Evolutionary conservation across 2,329 filamentous ascomycete genomes (phyloP), one percentile per base, ranked within the genome.

Genomic region (Drechslerella dactyloides): DNA sequence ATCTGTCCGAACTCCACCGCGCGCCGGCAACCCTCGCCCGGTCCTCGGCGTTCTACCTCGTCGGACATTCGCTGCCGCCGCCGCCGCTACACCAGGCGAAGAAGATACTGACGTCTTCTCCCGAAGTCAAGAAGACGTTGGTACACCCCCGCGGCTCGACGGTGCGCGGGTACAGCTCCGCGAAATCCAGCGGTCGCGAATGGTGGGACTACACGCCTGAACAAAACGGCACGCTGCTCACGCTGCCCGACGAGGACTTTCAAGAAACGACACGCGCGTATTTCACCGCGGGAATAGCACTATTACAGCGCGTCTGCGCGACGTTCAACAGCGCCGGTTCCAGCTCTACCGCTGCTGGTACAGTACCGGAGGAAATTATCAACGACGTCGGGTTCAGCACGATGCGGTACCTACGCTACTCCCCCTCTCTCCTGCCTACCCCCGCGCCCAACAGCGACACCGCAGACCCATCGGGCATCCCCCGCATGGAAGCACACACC

Each of bases 151-250:
- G 58, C 19, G 66, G 58, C 21, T 73, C 69, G 7, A 63, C 69
- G 17, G 62, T 68, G 13, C 40, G 62, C n/a, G 69, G 69, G 1
- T 73, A 73, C 19, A 73, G 68, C n/a, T 40, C 44, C 17, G 51
- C 61, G 2, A 54, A 55, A 37, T 5, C 24, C 1, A 62, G 56
- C 48, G 69, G 69, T 11, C 55, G 69, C 17, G 69, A 73, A 63
- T 73, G 69, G 69, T 73, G 69, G 69, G 69, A 73, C 30, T 68
- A 62, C 33, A 44, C 62, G 1, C 69, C 69, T n/a, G 69, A 73
- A 33, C 3, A 33, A 3, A 8, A 8, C 8, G 27, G 27, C 8
- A 62, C 50, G 5, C 27, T 48, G 4, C 54, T 69, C 40, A 69
- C 52, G 2, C 46, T 69, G 13, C 52, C 61, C 21, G 69, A 73